Evolutionary conservation across 768 basidiomycete species (phyloP).

Genomic region (Gautieria morchelliformis): DNA sequence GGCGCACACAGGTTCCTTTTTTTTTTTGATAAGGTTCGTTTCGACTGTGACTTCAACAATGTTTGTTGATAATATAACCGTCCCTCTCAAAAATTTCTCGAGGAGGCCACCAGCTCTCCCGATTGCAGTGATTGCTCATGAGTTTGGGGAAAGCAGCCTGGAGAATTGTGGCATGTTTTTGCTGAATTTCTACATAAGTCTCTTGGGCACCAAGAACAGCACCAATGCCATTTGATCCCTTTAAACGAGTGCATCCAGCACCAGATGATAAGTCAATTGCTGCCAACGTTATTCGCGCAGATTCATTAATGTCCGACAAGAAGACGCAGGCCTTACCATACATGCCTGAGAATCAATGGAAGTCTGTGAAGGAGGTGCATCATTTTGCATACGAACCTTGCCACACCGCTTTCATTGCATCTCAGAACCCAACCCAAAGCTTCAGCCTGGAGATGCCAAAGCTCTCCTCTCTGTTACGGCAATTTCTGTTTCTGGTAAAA

Average conservation of each 20-base stretch:
- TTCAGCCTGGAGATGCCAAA: too few species aligned
- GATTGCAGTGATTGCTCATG: slow-evolving; percentile 70
- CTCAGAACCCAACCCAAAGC: slow-evolving; percentile 24
- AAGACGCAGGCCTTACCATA: slow-evolving; percentile 65
- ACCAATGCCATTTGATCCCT: slow-evolving; percentile 48
- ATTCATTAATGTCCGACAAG: slow-evolving; percentile 61
- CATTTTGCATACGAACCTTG: background rate
- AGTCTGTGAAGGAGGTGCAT: slow-evolving; percentile 73
- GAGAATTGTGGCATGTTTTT: slow-evolving; percentile 64
- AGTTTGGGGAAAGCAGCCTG: slow-evolving; percentile 77
- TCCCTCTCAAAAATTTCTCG: slow-evolving; percentile 88
- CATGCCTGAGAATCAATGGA: slow-evolving; percentile 70
- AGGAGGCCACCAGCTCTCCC: slow-evolving; percentile 59
- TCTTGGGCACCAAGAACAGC: slow-evolving; percentile 30
- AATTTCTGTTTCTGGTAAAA: too few species aligned
- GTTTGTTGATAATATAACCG: slow-evolving; percentile 27
- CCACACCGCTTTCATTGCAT: slow-evolving; percentile 40
- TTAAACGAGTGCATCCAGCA: slow-evolving; percentile 58
- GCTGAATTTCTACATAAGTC: background rate
- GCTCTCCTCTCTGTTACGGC: too few species aligned
- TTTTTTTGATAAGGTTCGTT: slow-evolving; percentile 86
- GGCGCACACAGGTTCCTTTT: slow-evolving; percentile 88
- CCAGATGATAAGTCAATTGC: too few species aligned
- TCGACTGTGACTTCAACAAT: slow-evolving; percentile 22
- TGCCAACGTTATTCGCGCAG: slow-evolving; percentile 22